Conservation (phyloP, 306 rosid species). For the Rubus parviflorus region DNA sequence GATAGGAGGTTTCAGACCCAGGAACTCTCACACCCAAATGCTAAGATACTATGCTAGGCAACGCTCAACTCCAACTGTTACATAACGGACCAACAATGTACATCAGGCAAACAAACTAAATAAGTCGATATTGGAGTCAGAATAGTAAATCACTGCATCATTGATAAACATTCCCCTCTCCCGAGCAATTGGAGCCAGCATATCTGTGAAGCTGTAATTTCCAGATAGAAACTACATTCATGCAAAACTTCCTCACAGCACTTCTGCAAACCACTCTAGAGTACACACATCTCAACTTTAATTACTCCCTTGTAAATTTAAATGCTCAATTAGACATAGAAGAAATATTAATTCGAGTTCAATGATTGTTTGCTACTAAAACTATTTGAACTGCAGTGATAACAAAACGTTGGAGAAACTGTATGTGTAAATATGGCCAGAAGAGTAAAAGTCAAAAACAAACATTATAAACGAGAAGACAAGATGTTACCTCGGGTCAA, state of each 20-base stretch:
- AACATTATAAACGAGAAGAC: not conserved
- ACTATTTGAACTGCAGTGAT: not conserved
- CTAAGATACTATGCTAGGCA: not conserved
- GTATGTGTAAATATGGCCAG: not conserved
- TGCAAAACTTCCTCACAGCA: not conserved
- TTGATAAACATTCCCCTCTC: slow-evolving; percentile 4
- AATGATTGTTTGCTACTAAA: not conserved
- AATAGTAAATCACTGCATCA: not conserved
- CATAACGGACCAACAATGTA: not conserved
- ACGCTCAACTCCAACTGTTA: not conserved
- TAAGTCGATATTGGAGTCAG: not conserved
- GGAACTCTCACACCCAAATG: not conserved
- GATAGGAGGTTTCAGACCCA: not conserved
- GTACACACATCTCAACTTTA: not conserved
- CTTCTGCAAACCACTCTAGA: not conserved
- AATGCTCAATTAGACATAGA: not conserved
- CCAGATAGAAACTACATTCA: not conserved
- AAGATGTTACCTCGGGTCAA: slow-evolving; percentile 80
- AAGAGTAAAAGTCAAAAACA: slow-evolving; percentile 2
- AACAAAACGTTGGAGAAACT: not conserved
- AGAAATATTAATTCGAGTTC: not conserved
- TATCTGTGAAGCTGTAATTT: not conserved
- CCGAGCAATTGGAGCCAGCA: not conserved
- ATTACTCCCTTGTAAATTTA: not conserved
- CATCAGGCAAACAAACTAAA: not conserved